Evolutionary conservation across 2,329 filamentous ascomycete species (phyloP).

Genomic region (Aspergillus thermomutatus): DNA sequence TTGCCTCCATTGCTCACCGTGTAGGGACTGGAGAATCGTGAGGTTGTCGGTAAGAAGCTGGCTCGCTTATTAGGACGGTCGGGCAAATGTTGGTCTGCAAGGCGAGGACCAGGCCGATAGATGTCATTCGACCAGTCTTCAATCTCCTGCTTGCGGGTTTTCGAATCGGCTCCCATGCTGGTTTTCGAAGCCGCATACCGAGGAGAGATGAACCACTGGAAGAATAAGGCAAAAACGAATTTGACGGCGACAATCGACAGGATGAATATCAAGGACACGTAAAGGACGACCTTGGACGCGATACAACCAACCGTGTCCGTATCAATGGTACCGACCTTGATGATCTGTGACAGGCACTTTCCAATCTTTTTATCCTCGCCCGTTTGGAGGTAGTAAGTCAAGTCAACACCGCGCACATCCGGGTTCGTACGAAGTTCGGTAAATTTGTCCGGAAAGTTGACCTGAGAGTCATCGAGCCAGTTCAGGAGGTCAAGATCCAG

Average conservation of each 20-base stretch:
- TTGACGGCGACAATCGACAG: constrained; percentile 81
- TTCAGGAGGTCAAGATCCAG: constrained; percentile 82
- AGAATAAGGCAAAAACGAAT: constrained; percentile 83
- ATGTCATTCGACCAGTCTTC: constrained; percentile 99
- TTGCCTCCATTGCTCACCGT: constrained; percentile 64
- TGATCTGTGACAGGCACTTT: constrained; percentile 85
- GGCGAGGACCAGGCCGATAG: constrained; percentile 80
- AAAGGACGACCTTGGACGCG: constrained; percentile 93
- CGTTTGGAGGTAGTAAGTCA: constrained; percentile 83
- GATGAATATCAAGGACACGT: constrained; percentile 89
- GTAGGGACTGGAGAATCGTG: constrained; percentile 89
- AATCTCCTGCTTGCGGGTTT: constrained; percentile 86
- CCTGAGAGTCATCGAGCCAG: constrained; percentile 85
- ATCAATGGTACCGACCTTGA: constrained; percentile 93
- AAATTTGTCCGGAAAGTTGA: constrained; percentile 72
- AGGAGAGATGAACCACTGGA: constrained; percentile 93
- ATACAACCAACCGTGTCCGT: constrained; percentile 97
- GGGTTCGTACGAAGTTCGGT: constrained; percentile 71
- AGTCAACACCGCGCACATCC: constrained; percentile 75
- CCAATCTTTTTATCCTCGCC: constrained; percentile 75
- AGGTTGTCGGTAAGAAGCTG: constrained; percentile 90
- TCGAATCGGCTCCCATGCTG: constrained; percentile 73
- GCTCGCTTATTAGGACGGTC: constrained; percentile 76
- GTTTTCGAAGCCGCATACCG: constrained; percentile 83
- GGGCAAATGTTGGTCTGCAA: constrained; percentile 69